Evolutionary conservation across 2,329 filamentous ascomycete species (phyloP).

Genomic region (Xylaria multiplex): DNA sequence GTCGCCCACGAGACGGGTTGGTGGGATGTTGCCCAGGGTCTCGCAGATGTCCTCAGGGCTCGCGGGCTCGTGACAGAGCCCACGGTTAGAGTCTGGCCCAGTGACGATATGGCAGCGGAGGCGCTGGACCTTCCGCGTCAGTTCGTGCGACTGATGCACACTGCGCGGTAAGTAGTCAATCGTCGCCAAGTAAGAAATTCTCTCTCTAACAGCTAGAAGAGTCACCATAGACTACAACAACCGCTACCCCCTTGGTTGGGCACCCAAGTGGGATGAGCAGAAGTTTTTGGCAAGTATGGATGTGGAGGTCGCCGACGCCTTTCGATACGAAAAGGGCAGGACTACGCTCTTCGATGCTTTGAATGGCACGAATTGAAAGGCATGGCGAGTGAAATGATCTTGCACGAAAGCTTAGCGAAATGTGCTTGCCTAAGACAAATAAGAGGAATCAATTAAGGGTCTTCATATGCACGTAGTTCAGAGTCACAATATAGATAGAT

Average conservation of each 20-base stretch:
- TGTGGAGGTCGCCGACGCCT: slow-evolving; percentile 43
- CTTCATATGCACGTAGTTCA: neutral
- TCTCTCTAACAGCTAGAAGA: slow-evolving; percentile 21
- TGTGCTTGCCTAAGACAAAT: neutral
- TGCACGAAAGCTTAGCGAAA: neutral
- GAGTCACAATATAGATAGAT: neutral
- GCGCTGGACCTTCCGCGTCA: slow-evolving; percentile 45
- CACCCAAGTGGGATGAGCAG: slow-evolving; percentile 45
- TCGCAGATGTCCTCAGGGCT: slow-evolving; percentile 44
- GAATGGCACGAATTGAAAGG: slow-evolving; percentile 1
- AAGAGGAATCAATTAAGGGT: neutral
- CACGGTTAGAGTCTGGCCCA: slow-evolving; percentile 45
- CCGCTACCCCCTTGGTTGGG: slow-evolving; percentile 43
- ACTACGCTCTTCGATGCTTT: slow-evolving; percentile 37
- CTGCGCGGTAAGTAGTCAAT: slow-evolving; percentile 42
- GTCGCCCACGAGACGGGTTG: slow-evolving; percentile 45
- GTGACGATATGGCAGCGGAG: slow-evolving; percentile 48
- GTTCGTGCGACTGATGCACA: slow-evolving; percentile 44
- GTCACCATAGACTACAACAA: slow-evolving; percentile 40
- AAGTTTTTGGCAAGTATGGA: slow-evolving; percentile 44
- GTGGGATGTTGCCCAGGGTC: slow-evolving; percentile 47
- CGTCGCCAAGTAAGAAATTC: slow-evolving; percentile 1
- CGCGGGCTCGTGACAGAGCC: slow-evolving; percentile 47
- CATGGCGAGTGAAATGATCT: neutral
- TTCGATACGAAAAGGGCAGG: slow-evolving; percentile 40